phyloP scores from a whole-genome alignment of 2,329 filamentous ascomycete species.

The Cordyceps fumosorosea region DNA sequence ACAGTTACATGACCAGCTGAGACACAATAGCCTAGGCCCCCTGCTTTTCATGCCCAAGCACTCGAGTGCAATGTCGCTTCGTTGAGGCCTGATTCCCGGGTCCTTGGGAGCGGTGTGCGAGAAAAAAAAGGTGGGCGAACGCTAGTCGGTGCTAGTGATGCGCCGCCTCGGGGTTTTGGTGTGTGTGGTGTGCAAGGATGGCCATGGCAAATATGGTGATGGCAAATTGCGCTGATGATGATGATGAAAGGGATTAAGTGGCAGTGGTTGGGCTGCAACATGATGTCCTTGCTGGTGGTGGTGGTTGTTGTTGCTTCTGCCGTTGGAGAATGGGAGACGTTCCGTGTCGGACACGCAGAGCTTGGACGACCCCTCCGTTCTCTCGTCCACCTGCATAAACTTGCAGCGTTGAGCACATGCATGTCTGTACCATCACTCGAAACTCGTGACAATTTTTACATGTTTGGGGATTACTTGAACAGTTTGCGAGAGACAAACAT shows the following conservation, averaged over 20 bases:
- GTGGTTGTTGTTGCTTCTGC: no score
- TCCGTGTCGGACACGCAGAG: neutral
- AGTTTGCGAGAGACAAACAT: no score
- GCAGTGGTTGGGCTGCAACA: neutral
- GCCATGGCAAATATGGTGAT: neutral
- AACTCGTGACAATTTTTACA: no score
- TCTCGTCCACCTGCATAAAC: neutral
- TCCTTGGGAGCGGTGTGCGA: constrained; percentile 14
- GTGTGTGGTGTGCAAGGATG: neutral
- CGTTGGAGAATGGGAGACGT: neutral
- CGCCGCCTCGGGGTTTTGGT: neutral
- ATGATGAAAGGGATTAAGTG: neutral
- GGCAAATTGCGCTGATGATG: neutral
- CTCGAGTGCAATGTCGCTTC: neutral
- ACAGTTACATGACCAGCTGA: no score
- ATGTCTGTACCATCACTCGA: neutral
- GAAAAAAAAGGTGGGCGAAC: neutral
- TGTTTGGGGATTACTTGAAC: no score
- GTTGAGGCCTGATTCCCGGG: neutral
- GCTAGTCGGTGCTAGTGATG: neutral
- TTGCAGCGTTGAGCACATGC: neutral
- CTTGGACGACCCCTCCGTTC: neutral
- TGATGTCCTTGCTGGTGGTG: no score
- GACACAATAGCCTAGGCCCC: no score
- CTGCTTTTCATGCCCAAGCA: no score